Evolutionary conservation across 1,284 basidiomycete genomes (phyloP).

Genomic region (Ustilago crameri): DNA sequence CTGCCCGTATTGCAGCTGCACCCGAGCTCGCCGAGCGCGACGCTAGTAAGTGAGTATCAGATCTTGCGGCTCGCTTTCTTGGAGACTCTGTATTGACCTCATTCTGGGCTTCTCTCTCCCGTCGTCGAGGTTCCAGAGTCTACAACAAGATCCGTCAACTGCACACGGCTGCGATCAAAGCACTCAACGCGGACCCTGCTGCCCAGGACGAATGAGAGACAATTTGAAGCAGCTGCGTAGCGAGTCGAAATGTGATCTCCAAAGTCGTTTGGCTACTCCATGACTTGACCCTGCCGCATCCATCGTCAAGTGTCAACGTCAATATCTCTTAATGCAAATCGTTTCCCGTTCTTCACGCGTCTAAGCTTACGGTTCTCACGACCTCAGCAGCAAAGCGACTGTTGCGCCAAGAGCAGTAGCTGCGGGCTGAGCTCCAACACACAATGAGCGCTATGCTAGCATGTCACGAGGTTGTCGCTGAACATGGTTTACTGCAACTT

Average conservation of each 20-base stretch:
- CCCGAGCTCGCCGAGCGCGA: conserved; percentile 9
- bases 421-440: too few species aligned
- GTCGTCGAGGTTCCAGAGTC: conserved; percentile 3
- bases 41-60: conserved; percentile 8
- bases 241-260: too few species aligned
- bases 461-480: too few species aligned
- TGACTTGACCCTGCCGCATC: not conserved
- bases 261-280: not conserved
- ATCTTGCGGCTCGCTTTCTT: not conserved
- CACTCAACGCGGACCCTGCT: not conserved
- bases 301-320: conserved; percentile 15
- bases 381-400: too few species aligned
- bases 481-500: too few species aligned
- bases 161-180: conserved; percentile 9
- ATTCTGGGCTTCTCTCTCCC: not conserved
- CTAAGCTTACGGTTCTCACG: too few species aligned
- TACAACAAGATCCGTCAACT: conserved; percentile 7
- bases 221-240: too few species aligned
- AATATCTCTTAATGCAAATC: not conserved
- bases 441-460: too few species aligned
- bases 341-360: too few species aligned
- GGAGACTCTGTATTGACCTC: not conserved
- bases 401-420: too few species aligned
- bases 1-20: not conserved
- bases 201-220: not conserved